A percentile compares a stretch with the other conserved stretches of the same genome.
Evolutionary conservation across 2,329 filamentous ascomycete species (phyloP).

Genomic region (Aureobasidium sp.): DNA sequence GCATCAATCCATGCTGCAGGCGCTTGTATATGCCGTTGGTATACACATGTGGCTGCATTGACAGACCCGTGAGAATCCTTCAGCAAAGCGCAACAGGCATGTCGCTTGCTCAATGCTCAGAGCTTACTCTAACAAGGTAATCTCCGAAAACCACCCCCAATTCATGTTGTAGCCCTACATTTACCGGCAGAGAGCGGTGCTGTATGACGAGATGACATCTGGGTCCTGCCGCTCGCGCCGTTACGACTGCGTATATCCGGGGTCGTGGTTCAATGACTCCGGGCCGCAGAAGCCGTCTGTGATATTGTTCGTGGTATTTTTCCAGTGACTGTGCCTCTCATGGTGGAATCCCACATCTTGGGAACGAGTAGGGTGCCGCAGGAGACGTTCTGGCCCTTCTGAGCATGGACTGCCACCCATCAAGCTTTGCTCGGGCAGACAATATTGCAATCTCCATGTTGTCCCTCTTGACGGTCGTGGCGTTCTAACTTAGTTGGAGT

Average conservation of each 20-base stretch:
- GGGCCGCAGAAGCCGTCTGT: neutral
- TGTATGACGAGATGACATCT: neutral
- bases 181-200: conserved; percentile 5
- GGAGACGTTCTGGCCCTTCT: neutral
- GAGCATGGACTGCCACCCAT: neutral
- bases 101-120: neutral
- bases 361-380: neutral
- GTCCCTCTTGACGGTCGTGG: neutral
- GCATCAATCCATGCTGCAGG: neutral
- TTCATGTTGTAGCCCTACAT: neutral
- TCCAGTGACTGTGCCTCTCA: neutral
- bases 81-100: neutral
- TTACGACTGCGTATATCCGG: neutral
- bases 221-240: neutral
- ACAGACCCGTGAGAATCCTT: neutral
- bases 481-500: neutral
- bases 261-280: neutral
- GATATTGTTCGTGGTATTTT: neutral
- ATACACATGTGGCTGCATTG: neutral
- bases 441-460: neutral
- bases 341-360: neutral
- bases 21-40: neutral
- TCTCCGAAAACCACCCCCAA: neutral
- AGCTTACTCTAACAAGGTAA: neutral
- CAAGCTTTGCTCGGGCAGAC: conserved; percentile 6